phyloP scores from a whole-genome alignment of 352 stramenopile species.

The Phytopythium vexans region DNA sequence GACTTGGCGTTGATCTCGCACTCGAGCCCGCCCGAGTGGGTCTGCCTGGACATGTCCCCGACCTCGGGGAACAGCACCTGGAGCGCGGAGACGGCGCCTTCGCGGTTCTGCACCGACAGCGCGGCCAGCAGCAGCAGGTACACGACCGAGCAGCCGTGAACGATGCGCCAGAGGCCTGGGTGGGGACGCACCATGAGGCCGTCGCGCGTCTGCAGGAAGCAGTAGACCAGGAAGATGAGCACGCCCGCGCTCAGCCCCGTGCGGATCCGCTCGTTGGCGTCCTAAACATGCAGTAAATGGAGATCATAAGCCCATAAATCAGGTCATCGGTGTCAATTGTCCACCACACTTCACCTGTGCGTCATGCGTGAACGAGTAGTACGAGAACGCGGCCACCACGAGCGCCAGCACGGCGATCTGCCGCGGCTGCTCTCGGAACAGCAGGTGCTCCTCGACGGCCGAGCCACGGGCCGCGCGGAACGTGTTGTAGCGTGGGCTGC shows the following conservation, averaged over 20 bases:
- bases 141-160: conserved; percentile 75
- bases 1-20: conserved; percentile 65
- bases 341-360: conserved; percentile 25
- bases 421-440: conserved; percentile 77
- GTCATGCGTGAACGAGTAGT: conserved; percentile 84
- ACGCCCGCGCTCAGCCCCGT: conserved; percentile 58
- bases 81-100: conserved; percentile 57
- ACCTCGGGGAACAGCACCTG: conserved; percentile 77
- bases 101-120: conserved; percentile 67
- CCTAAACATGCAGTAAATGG: conserved; percentile 12
- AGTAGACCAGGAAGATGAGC: conserved; percentile 83
- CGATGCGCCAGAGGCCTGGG: conserved; percentile 73
- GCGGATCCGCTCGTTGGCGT: conserved; percentile 63
- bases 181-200: conserved; percentile 72
- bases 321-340: background rate
- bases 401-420: conserved; percentile 69
- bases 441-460: conserved; percentile 58
- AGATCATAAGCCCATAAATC: no score
- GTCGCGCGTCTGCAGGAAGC: conserved; percentile 79
- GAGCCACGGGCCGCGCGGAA: conserved; percentile 60
- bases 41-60: conserved; percentile 37
- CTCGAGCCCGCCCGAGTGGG: conserved; percentile 25
- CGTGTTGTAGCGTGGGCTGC: conserved; percentile 41
- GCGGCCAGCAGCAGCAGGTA: conserved; percentile 73
- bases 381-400: conserved; percentile 58